Conservation (phyloP, 352 stramenopile species). For the Phytophthora tubulina region DNA sequence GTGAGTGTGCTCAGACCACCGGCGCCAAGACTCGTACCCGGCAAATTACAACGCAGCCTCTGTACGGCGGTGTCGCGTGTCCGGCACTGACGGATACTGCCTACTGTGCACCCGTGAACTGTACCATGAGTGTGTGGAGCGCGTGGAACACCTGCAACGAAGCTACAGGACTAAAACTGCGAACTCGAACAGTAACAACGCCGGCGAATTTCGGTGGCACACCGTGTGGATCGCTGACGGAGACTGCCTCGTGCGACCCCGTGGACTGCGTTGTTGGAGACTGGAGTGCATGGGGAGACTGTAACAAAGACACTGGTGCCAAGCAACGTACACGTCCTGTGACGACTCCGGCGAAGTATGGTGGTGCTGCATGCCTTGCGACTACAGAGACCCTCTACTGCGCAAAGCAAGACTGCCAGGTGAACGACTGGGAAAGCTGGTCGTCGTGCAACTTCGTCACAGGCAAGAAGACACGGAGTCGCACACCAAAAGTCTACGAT, state of each 20-base stretch:
- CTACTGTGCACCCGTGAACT: slow-evolving; percentile 53
- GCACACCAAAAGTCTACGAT: slow-evolving; percentile 49
- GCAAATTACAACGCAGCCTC: slow-evolving; percentile 29
- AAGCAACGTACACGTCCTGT: slow-evolving; percentile 45
- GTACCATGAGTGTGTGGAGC: slow-evolving; percentile 47
- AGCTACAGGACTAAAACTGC: slow-evolving; percentile 38
- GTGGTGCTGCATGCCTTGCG: slow-evolving; percentile 31
- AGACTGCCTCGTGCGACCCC: slow-evolving; percentile 39
- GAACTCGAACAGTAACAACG: not conserved
- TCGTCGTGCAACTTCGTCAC: slow-evolving; percentile 53
- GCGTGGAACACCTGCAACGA: slow-evolving; percentile 56
- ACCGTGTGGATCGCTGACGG: slow-evolving; percentile 34
- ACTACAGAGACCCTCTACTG: slow-evolving; percentile 42
- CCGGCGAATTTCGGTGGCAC: slow-evolving; percentile 41
- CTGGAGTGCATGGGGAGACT: slow-evolving; percentile 44
- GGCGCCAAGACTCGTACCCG: slow-evolving; percentile 49
- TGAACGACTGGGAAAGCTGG: slow-evolving; percentile 59
- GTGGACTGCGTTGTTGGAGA: slow-evolving; percentile 50
- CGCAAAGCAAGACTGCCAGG: slow-evolving; percentile 50
- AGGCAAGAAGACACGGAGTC: slow-evolving; percentile 54
- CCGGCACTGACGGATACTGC: slow-evolving; percentile 36
- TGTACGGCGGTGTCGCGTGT: slow-evolving; percentile 49
- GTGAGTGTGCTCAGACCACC: slow-evolving; percentile 45
- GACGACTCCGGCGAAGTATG: slow-evolving; percentile 34
- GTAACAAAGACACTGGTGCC: slow-evolving; percentile 41